Evolutionary conservation across 768 basidiomycete species (phyloP).

Genomic region (Xerocomellus dryophilus): DNA sequence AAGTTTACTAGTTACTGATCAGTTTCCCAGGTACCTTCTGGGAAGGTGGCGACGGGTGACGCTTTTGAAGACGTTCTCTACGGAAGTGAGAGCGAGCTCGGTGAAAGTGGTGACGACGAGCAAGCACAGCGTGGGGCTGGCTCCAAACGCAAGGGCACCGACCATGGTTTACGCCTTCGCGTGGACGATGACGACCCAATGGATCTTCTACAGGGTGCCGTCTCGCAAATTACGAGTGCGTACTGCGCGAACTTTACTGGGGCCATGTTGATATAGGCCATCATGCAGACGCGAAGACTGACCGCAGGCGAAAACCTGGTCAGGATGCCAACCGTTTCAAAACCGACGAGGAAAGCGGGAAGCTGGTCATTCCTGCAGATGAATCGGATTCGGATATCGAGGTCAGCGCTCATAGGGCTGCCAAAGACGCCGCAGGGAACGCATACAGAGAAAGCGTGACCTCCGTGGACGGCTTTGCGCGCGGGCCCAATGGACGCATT

Average conservation of each 20-base stretch:
- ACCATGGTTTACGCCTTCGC: constrained; percentile 63
- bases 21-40: constrained; percentile 37
- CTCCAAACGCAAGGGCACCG: constrained; percentile 36
- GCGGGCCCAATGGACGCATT: constrained; percentile 78
- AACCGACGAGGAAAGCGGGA: constrained; percentile 78
- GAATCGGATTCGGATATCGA: constrained; percentile 47
- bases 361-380: constrained; percentile 70
- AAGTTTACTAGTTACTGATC: constrained; percentile 7
- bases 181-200: constrained; percentile 92
- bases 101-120: constrained; percentile 65
- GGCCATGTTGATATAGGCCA: constrained; percentile 3
- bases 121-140: constrained; percentile 28
- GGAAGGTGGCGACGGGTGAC: constrained; percentile 64
- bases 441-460: constrained; percentile 84
- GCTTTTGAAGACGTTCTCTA: constrained; percentile 98
- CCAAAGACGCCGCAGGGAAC: constrained; percentile 58
- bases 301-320: constrained; percentile 71
- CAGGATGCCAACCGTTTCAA: constrained; percentile 87
- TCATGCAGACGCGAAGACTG: constrained; percentile 40
- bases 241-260: constrained; percentile 3
- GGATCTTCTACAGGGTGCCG: constrained; percentile 85
- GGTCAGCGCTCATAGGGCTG: constrained; percentile 38
- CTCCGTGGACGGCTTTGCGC: constrained; percentile 86
- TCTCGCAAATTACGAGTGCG: constrained; percentile 68
- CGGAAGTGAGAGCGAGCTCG: constrained; percentile 90